Evolutionary conservation across 805 yeast species (phyloP).

Genomic region (Wickerhamiella cacticola): DNA sequence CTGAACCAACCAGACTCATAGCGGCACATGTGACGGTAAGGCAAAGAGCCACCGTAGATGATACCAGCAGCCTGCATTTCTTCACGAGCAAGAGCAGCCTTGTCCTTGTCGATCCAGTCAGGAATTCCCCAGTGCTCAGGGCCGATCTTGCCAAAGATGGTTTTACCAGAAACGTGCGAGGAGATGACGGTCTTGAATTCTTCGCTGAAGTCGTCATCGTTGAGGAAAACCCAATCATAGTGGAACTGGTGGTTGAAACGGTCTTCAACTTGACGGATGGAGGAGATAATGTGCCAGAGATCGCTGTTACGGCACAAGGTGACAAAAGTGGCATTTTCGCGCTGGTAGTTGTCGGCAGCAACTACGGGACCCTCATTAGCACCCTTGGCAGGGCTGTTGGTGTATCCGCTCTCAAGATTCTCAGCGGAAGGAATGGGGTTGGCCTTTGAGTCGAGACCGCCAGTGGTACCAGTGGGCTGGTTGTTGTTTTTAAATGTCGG

Average conservation of each 20-base stretch:
- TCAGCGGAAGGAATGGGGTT: slow-evolving; percentile 6
- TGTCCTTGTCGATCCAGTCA: slow-evolving; percentile 57
- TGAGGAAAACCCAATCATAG: slow-evolving; percentile 88
- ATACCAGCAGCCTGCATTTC: slow-evolving; percentile 42
- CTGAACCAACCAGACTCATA: slow-evolving; percentile 77
- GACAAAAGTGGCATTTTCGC: slow-evolving; percentile 36
- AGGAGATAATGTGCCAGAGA: slow-evolving; percentile 41
- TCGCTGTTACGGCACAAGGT: slow-evolving; percentile 62
- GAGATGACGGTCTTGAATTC: slow-evolving; percentile 50
- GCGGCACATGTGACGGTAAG: slow-evolving; percentile 86
- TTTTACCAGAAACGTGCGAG: slow-evolving; percentile 49
- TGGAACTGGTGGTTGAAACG: slow-evolving; percentile 63
- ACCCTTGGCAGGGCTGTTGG: slow-evolving; percentile 2
- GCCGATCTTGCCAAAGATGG: slow-evolving; percentile 63
- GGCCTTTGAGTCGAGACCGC: slow-evolving; percentile 12
- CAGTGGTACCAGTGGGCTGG: slow-evolving; percentile 17
- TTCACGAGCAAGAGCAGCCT: slow-evolving; percentile 52
- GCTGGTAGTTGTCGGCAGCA: slow-evolving; percentile 14
- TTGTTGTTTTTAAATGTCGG: slow-evolving; percentile 9
- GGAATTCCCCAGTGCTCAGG: slow-evolving; percentile 82
- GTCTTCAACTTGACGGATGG: slow-evolving; percentile 64
- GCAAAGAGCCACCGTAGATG: slow-evolving; percentile 61
- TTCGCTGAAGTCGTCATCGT: slow-evolving; percentile 62
- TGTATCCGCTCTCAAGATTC: slow-evolving; percentile 13
- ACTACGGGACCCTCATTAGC: slow-evolving; percentile 9